Evolutionary conservation across 2,329 filamentous ascomycete genomes (phyloP).

Genomic region (Nothomitra cinnamomea): DNA sequence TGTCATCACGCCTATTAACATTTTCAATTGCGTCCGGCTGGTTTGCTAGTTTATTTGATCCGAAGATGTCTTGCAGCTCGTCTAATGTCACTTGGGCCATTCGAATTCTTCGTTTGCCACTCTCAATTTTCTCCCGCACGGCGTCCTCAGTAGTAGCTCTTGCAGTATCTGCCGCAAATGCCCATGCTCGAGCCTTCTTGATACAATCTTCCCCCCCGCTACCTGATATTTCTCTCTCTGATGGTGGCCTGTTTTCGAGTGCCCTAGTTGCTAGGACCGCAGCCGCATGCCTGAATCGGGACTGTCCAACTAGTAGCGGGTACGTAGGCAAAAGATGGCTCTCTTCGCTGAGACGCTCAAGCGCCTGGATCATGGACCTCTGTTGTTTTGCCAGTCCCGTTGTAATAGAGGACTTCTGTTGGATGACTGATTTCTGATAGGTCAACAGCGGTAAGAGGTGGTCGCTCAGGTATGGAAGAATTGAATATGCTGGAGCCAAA

Average conservation of each 20-base stretch:
- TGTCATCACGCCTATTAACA: not conserved
- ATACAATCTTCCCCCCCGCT: not conserved
- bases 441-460: conserved; percentile 1
- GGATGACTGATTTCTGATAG: conserved; percentile 34
- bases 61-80: not conserved
- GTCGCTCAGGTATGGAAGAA: not conserved
- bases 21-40: not conserved
- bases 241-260: not conserved
- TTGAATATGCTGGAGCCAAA: not conserved
- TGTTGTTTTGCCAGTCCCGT: conserved; percentile 32
- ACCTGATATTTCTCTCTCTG: not conserved
- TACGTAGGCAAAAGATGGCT: conserved; percentile 42
- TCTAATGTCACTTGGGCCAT: conserved; percentile 34
- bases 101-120: conserved; percentile 36
- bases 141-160: conserved; percentile 19
- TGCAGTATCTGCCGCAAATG: conserved; percentile 41
- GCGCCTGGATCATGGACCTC: conserved; percentile 31
- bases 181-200: conserved; percentile 35
- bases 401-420: conserved; percentile 41
- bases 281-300: conserved; percentile 3
- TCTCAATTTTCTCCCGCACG: conserved; percentile 39
- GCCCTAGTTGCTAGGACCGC: conserved; percentile 1
- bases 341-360: conserved; percentile 41
- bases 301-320: conserved; percentile 22
- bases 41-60: not conserved